Evolutionary conservation across 2,329 filamentous ascomycete species (phyloP).

Genomic region (Grosmannia serpens): DNA sequence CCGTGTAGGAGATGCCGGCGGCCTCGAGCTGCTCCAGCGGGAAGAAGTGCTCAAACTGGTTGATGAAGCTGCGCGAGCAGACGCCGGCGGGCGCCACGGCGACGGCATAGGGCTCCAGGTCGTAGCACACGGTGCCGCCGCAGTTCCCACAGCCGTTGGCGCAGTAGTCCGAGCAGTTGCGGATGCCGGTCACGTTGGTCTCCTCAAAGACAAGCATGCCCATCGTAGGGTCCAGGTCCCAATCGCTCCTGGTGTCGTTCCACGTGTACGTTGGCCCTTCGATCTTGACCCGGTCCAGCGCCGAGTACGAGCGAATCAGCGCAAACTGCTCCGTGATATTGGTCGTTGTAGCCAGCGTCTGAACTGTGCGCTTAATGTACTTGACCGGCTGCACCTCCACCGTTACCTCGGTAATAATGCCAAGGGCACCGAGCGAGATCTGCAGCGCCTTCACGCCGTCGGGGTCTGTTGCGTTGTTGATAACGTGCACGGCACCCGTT

Average conservation of each 20-base stretch:
- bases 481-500: background rate
- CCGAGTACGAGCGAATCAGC: background rate
- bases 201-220: background rate
- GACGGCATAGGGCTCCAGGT: background rate
- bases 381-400: background rate
- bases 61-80: background rate
- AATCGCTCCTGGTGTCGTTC: background rate
- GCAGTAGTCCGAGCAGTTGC: background rate
- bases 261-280: background rate
- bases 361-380: background rate
- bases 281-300: background rate
- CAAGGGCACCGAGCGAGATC: background rate
- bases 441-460: background rate
- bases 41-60: background rate
- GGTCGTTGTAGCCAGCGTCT: background rate
- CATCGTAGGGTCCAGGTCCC: background rate
- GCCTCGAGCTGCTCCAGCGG: background rate
- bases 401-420: background rate
- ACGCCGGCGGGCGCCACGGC: background rate
- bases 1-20: background rate
- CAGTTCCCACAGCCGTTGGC: background rate
- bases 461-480: background rate
- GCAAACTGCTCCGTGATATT: background rate
- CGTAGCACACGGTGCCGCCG: background rate
- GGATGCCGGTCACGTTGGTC: background rate